Conservation (phyloP, 495 filamentous ascomycete species). For the Cetradonia linearis region DNA sequence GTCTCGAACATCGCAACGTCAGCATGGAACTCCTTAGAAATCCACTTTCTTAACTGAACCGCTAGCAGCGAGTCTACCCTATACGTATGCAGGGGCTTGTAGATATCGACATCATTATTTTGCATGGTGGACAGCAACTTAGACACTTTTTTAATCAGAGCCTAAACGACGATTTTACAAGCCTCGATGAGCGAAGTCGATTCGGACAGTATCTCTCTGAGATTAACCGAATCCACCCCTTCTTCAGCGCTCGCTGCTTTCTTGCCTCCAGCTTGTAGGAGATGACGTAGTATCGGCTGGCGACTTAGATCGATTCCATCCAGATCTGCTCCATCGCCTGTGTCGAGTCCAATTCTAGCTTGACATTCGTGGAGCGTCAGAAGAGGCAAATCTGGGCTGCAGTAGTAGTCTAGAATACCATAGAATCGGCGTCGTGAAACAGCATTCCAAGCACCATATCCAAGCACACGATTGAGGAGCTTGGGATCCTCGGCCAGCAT, state of each 20-base stretch:
- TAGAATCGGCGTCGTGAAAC: constrained; percentile 18
- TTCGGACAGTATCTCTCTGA: background rate
- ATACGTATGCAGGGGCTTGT: constrained; percentile 33
- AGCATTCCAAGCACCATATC: background rate
- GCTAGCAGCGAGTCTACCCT: constrained; percentile 39
- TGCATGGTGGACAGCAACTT: constrained; percentile 26
- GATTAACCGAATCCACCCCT: background rate
- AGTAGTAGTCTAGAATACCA: constrained; percentile 29
- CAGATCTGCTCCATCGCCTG: background rate
- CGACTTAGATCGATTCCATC: background rate
- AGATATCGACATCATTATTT: constrained; percentile 30
- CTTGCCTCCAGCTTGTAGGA: background rate
- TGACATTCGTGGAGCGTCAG: constrained; percentile 22
- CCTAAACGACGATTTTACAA: constrained; percentile 26
- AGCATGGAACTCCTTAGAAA: constrained; percentile 32
- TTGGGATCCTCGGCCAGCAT: constrained; percentile 20
- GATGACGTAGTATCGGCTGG: constrained; percentile 4
- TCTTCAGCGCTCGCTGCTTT: background rate
- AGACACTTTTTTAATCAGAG: constrained; percentile 29
- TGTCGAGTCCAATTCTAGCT: constrained; percentile 23
- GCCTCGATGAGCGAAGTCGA: constrained; percentile 26
- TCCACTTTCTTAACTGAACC: constrained; percentile 43
- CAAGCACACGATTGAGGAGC: background rate
- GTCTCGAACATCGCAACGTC: constrained; percentile 36
- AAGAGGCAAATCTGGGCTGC: constrained; percentile 25